Base-by-base conservation (phyloP, 306 rosid genomes). In the Alnus glutinosa region DNA sequence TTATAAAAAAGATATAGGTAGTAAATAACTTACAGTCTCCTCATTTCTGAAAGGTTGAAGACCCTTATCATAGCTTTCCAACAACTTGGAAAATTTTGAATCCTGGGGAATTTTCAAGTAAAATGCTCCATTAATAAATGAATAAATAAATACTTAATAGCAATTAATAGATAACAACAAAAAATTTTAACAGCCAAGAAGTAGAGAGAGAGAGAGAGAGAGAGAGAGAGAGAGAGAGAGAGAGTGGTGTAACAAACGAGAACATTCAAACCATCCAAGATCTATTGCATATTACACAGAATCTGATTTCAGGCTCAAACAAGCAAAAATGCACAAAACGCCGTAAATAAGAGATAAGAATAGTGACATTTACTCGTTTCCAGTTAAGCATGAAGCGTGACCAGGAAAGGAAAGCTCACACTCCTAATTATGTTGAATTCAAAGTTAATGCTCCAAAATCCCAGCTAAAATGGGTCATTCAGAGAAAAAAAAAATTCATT, bases 11-110 rank as follows among this genome's bases (percentile, higher is more conserved):
- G 37, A 68, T 78, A 37, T 6, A 57, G 55, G 11, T 61, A 77
- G 68, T 57, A 59, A 66, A 78, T 37, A 55, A 89, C 98, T 95
- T 86, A 91, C 98, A 78, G 55, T 30, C 62, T 86, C 90, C 72
- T 87, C 90, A 54, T 85, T 82, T 81, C 81, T 70, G 57, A 57
- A 55, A 58, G 71, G 82, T 79, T 80, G 57, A 66, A 55, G 76
- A 51, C 42, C 59, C 80, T 84, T 79, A 32, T 87, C 77, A 76
- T 86, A 71, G 79, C 82, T 80, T 83, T 86, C 85, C 44, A 91
- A 83, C 80, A 91, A 90, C 76, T 80, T 82, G 44, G 87, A 81
- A 84, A 93, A 95, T 72, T 82, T 70, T 18, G 87, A 89, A 89
- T 93, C 92, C 99, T 95, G 85, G 46, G 73, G 83, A 82, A 42